These are phyloP conservation scores for Salix dunnii DNA, from an alignment of 345 rosid genomes.

Conservation along the genomic window DNA sequence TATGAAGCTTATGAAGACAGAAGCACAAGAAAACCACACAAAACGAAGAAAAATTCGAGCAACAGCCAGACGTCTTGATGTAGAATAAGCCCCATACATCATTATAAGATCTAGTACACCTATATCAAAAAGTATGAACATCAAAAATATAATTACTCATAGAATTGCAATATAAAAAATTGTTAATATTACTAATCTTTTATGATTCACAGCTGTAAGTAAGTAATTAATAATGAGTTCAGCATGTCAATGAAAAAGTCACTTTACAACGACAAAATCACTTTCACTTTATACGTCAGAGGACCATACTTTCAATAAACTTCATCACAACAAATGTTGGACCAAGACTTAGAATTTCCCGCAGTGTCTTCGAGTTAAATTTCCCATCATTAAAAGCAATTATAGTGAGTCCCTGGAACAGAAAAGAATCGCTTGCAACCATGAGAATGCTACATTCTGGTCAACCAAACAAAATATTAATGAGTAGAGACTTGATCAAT, in stretches of 20 bases:
- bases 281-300: background rate
- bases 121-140: constrained; percentile 27
- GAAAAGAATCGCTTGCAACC: background rate
- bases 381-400: constrained; percentile 72
- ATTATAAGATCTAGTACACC: constrained; percentile 86
- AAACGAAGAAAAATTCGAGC: constrained; percentile 86
- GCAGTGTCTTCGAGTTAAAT: constrained; percentile 48
- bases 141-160: constrained; percentile 14
- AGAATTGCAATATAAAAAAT: background rate
- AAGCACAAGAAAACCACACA: constrained; percentile 72
- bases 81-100: constrained; percentile 98
- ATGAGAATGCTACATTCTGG: background rate
- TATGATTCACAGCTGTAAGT: background rate
- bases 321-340: constrained; percentile 96
- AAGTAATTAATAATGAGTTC: background rate
- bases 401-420: constrained; percentile 67
- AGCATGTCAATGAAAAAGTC: background rate
- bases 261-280: background rate
- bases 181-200: background rate
- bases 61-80: constrained; percentile 69
- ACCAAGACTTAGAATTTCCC: constrained; percentile 83
- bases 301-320: constrained; percentile 70
- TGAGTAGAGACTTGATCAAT: background rate
- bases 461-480: background rate
- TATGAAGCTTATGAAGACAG: constrained; percentile 70